A percentile compares a stretch with the other conserved stretches of the same genome.
phyloP scores from a whole-genome alignment of 2,329 filamentous ascomycete species.

The Metarhizium humberi region DNA sequence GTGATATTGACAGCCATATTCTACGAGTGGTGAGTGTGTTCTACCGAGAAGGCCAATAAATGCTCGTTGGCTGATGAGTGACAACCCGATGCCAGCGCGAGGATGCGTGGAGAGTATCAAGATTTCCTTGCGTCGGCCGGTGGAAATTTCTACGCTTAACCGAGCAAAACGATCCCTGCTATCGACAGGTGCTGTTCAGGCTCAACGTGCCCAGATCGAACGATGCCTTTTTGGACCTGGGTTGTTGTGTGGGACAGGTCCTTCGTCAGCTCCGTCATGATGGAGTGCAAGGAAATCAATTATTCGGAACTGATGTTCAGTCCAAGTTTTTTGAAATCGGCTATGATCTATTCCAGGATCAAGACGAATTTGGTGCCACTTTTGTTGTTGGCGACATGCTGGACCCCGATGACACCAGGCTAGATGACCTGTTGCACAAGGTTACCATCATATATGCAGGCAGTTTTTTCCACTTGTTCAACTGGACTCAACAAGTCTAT shows the following conservation, averaged over 20 bases:
- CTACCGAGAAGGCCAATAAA: background rate
- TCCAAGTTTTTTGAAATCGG: constrained; percentile 45
- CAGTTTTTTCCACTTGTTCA: constrained; percentile 42
- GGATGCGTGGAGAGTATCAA: constrained; percentile 34
- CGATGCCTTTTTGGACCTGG: constrained; percentile 37
- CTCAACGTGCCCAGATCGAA: constrained; percentile 27
- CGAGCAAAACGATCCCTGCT: constrained; percentile 30
- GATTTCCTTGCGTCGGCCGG: constrained; percentile 36
- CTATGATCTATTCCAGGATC: constrained; percentile 56
- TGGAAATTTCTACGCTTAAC: constrained; percentile 39
- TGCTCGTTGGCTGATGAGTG: background rate
- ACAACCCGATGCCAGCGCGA: constrained; percentile 26
- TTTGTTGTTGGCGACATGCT: constrained; percentile 45
- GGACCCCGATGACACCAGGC: constrained; percentile 25
- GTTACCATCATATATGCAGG: constrained; percentile 39
- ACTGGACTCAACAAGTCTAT: constrained; percentile 35
- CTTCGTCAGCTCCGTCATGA: constrained; percentile 40
- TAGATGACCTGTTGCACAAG: constrained; percentile 26
- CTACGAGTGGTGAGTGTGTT: constrained; percentile 23
- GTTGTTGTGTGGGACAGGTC: constrained; percentile 41
- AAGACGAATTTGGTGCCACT: constrained; percentile 31
- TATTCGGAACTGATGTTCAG: constrained; percentile 42
- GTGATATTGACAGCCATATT: constrained; percentile 26
- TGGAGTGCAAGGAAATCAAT: constrained; percentile 35
- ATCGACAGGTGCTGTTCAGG: constrained; percentile 32